Conservation (phyloP, 805 yeast genomes). For the Hanseniaspora meyeri region DNA sequence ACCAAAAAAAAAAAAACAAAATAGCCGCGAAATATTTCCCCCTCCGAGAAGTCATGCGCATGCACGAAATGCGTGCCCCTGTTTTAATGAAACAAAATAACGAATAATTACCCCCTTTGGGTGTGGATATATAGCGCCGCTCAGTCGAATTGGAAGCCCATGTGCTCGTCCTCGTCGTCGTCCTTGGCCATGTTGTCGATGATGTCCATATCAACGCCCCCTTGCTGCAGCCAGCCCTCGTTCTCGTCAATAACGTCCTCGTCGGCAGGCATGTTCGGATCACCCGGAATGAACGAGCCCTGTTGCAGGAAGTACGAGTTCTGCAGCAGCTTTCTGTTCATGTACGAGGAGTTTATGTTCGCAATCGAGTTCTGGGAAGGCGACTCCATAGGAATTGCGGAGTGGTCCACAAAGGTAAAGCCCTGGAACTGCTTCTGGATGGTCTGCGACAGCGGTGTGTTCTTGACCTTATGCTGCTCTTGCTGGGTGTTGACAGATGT, state of each 20-base stretch:
- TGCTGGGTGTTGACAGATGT: neutral
- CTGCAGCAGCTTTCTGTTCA: slow-evolving; percentile 27
- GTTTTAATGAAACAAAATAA: no score
- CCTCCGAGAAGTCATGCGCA: no score
- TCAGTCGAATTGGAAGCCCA: slow-evolving; percentile 15
- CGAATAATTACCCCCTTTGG: no score
- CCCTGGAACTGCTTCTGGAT: slow-evolving; percentile 95
- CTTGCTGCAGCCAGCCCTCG: slow-evolving; percentile 26
- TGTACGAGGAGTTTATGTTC: slow-evolving; percentile 10
- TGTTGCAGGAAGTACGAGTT: slow-evolving; percentile 36
- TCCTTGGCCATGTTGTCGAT: slow-evolving; percentile 20
- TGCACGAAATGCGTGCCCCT: no score
- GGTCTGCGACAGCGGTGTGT: slow-evolving; percentile 82
- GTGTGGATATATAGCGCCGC: no score
- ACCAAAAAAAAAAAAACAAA: no score
- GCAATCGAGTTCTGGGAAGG: slow-evolving; percentile 20
- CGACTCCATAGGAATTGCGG: slow-evolving; percentile 70
- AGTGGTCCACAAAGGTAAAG: slow-evolving; percentile 89
- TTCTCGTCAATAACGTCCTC: slow-evolving; percentile 74
- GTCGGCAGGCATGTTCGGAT: slow-evolving; percentile 68
- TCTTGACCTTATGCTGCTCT: neutral
- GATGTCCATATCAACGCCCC: slow-evolving; percentile 12
- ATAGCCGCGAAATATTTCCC: no score
- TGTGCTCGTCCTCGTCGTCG: slow-evolving; percentile 15
- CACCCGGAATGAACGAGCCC: slow-evolving; percentile 68